Evolutionary conservation across 78 protist species (phyloP).

Genomic region (Trichosphaerium sp.): DNA sequence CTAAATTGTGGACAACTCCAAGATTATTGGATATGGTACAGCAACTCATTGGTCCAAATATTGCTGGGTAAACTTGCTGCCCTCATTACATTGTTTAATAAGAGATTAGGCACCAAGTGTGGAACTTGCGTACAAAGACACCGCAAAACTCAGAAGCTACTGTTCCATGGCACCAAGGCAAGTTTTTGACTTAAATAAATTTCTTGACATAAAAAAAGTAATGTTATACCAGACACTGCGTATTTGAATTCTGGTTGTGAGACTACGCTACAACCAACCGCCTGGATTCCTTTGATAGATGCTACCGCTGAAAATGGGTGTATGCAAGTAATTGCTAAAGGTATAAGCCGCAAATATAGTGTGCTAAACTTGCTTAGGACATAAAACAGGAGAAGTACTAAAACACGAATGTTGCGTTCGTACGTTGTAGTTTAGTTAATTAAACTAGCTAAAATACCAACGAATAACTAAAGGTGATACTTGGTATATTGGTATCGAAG

Average conservation of each 20-base stretch:
- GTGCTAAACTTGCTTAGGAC: not conserved
- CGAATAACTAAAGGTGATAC: too few species aligned
- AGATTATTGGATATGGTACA: not conserved
- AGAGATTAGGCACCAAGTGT: constrained; percentile 10
- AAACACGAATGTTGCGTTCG: not conserved
- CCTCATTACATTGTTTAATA: too few species aligned
- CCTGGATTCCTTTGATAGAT: constrained; percentile 2
- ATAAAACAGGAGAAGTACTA: not conserved
- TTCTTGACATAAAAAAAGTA: not conserved
- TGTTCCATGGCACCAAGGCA: constrained; percentile 18
- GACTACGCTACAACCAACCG: not conserved
- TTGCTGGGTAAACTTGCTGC: too few species aligned
- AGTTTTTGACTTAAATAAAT: too few species aligned
- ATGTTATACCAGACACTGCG: not conserved
- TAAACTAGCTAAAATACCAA: too few species aligned
- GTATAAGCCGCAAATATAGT: too few species aligned
- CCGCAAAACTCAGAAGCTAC: not conserved
- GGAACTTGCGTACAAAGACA: constrained; percentile 7
- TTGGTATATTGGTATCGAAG: too few species aligned
- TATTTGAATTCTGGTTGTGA: not conserved
- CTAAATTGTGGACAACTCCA: not conserved
- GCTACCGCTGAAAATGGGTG: not conserved
- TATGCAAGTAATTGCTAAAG: constrained; percentile 7
- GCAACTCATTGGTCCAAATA: not conserved
- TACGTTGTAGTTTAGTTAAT: too few species aligned